A percentile compares a stretch with the other conserved stretches of the same genome.
These are phyloP conservation scores for Pyricularia grisea DNA, from an alignment of 2,329 filamentous ascomycete genomes.

Conservation along the genomic window DNA sequence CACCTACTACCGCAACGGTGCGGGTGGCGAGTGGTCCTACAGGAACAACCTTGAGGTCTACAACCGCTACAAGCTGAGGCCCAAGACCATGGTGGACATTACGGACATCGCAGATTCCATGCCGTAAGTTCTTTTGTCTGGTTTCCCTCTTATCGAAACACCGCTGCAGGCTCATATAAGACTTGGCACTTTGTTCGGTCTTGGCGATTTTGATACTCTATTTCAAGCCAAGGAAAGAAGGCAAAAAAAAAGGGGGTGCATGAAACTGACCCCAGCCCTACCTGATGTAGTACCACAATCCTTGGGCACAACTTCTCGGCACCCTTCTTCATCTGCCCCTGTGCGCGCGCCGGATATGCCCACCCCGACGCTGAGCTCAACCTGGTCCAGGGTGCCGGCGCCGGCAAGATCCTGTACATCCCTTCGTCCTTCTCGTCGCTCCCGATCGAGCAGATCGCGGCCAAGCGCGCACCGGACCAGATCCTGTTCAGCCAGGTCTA, in stretches of 20 bases:
- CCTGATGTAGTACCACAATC: slow-evolving; percentile 29
- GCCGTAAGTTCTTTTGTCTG: slow-evolving; percentile 11
- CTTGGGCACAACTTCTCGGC: slow-evolving; percentile 42
- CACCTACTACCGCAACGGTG: slow-evolving; percentile 49
- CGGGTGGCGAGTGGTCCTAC: slow-evolving; percentile 45
- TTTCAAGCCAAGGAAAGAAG: neutral
- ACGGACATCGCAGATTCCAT: slow-evolving; percentile 30
- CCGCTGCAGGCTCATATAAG: neutral
- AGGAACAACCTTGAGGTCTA: slow-evolving; percentile 48
- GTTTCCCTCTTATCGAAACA: no score
- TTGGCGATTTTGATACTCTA: neutral
- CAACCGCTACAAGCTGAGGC: slow-evolving; percentile 35
- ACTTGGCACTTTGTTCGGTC: neutral
- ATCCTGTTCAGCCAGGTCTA: slow-evolving; percentile 27
- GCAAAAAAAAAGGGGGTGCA: no score
- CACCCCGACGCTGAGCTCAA: slow-evolving; percentile 37
- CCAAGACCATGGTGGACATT: slow-evolving; percentile 40
- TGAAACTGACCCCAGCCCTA: neutral
- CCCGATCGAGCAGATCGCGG: slow-evolving; percentile 27
- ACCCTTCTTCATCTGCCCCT: slow-evolving; percentile 46
- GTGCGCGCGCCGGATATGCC: slow-evolving; percentile 32
- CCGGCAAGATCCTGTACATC: slow-evolving; percentile 41
- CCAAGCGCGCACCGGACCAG: slow-evolving; percentile 19
- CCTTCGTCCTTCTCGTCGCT: slow-evolving; percentile 22
- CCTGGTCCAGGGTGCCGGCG: slow-evolving; percentile 36